Percentiles rank a stretch among this genome's conserved stretches.
phyloP scores from a whole-genome alignment of 2,329 filamentous ascomycete genomes.

The Parasarocladium wereldwijsianum region DNA sequence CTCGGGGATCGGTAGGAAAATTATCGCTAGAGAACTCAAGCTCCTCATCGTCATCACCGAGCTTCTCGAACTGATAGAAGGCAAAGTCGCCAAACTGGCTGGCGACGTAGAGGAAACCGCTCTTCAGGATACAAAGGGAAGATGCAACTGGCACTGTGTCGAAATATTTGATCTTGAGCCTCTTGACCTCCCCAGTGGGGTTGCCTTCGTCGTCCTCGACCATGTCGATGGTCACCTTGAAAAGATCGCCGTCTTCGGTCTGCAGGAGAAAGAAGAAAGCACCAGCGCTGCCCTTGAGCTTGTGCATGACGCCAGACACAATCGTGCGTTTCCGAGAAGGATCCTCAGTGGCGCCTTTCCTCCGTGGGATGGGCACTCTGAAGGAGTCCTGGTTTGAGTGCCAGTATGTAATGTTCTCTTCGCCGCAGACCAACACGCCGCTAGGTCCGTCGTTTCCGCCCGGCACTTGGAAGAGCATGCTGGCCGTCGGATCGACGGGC shows the following conservation, averaged over 20 bases:
- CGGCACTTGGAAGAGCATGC: conserved; percentile 86
- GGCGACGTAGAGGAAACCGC: conserved; percentile 85
- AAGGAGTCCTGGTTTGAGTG: conserved; percentile 89
- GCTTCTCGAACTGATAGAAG: conserved; percentile 94
- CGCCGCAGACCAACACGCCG: conserved; percentile 85
- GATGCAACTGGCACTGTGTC: conserved; percentile 85
- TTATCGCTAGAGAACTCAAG: conserved; percentile 72
- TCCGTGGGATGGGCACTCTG: conserved; percentile 74
- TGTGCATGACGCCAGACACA: conserved; percentile 90
- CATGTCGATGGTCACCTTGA: conserved; percentile 93
- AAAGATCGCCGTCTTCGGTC: conserved; percentile 93
- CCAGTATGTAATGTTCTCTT: conserved; percentile 92
- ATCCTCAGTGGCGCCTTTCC: conserved; percentile 80
- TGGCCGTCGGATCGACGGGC: conserved; percentile 76
- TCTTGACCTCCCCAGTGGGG: conserved; percentile 64
- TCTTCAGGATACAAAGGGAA: conserved; percentile 84
- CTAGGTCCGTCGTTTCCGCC: conserved; percentile 88
- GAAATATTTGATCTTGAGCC: conserved; percentile 91
- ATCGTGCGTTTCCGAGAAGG: conserved; percentile 80
- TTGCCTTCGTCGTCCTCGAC: conserved; percentile 65
- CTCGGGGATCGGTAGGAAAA: conserved; percentile 61
- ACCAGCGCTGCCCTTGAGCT: conserved; percentile 65
- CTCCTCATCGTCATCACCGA: conserved; percentile 91
- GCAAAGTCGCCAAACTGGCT: conserved; percentile 87
- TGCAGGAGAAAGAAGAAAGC: conserved; percentile 97